phyloP scores from a whole-genome alignment of 805 yeast genomes.

The Candida vaughaniae region DNA sequence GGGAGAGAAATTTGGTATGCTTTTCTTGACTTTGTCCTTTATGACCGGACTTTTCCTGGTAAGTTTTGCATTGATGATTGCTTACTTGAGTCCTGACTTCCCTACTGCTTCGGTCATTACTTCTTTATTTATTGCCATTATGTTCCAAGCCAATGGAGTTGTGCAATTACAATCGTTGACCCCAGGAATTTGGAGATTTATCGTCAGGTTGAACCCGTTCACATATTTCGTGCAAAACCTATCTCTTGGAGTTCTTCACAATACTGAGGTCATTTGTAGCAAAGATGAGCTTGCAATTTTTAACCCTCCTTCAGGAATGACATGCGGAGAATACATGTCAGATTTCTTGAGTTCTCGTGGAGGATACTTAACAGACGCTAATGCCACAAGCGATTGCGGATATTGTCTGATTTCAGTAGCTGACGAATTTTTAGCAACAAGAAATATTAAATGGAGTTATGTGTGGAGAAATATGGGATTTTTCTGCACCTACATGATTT shows the following conservation, averaged over 20 bases:
- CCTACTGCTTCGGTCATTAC: slow-evolving; percentile 33
- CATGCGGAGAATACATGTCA: slow-evolving; percentile 31
- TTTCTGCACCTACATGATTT: slow-evolving; percentile 34
- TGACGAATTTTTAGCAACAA: slow-evolving; percentile 52
- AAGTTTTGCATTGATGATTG: slow-evolving; percentile 37
- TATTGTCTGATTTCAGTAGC: slow-evolving; percentile 61
- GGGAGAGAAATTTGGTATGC: slow-evolving; percentile 39
- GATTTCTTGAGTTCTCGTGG: slow-evolving; percentile 25
- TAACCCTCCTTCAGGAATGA: slow-evolving; percentile 22
- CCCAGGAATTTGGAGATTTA: slow-evolving; percentile 59
- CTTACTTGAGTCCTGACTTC: slow-evolving; percentile 22
- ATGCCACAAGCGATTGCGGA: slow-evolving; percentile 50
- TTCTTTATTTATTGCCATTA: slow-evolving; percentile 27
- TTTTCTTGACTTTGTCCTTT: slow-evolving; percentile 23
- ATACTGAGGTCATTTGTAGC: slow-evolving; percentile 37
- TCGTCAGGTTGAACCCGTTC: slow-evolving; percentile 70
- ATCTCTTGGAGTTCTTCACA: slow-evolving; percentile 27
- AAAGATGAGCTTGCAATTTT: slow-evolving; percentile 21
- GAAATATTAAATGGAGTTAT: slow-evolving; percentile 38
- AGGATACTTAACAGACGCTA: slow-evolving; percentile 46
- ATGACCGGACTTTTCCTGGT: slow-evolving; percentile 22
- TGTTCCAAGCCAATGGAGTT: slow-evolving; percentile 37
- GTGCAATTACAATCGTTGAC: slow-evolving; percentile 25
- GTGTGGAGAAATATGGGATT: slow-evolving; percentile 69
- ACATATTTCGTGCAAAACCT: slow-evolving; percentile 65